A percentile compares a stretch with the other conserved stretches of the same genome.
Evolutionary conservation across 1,284 basidiomycete genomes (phyloP).

Genomic region (Ceratobasidium sp.): DNA sequence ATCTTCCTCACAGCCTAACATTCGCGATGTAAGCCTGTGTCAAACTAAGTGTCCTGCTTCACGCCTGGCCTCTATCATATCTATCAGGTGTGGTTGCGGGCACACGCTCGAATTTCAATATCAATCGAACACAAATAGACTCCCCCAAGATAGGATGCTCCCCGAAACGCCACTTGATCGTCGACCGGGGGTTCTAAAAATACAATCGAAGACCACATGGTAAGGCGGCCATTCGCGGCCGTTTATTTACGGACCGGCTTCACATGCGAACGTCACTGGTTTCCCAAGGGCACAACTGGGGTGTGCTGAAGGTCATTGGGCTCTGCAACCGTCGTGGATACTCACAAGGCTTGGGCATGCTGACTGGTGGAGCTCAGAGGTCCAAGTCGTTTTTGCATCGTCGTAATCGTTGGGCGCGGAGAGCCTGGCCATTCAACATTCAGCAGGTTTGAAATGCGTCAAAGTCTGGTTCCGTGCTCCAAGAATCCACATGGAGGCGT

Average conservation of each 20-base stretch:
- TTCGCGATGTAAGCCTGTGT: background rate
- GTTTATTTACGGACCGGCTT: conserved; percentile 1
- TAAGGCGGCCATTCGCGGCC: background rate
- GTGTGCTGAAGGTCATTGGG: background rate
- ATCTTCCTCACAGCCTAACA: too few species aligned
- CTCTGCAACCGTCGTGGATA: background rate
- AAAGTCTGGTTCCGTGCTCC: background rate
- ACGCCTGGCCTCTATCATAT: too few species aligned
- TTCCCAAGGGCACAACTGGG: background rate
- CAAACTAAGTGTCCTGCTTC: background rate
- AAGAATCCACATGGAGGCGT: conserved; percentile 5
- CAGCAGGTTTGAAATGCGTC: background rate
- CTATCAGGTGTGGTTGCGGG: too few species aligned
- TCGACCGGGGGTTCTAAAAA: conserved; percentile 1
- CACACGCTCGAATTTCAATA: background rate
- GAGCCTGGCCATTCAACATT: background rate
- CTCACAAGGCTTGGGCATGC: too few species aligned
- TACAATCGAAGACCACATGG: conserved; percentile 6
- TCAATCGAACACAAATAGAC: too few species aligned
- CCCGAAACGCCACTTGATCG: background rate
- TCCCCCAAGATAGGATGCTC: too few species aligned
- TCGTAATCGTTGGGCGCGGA: background rate
- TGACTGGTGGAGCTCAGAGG: too few species aligned
- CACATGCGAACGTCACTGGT: background rate
- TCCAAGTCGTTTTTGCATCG: too few species aligned